phyloP scores from a whole-genome alignment of 208 protist genomes.

The Leishmania tarentolae region DNA sequence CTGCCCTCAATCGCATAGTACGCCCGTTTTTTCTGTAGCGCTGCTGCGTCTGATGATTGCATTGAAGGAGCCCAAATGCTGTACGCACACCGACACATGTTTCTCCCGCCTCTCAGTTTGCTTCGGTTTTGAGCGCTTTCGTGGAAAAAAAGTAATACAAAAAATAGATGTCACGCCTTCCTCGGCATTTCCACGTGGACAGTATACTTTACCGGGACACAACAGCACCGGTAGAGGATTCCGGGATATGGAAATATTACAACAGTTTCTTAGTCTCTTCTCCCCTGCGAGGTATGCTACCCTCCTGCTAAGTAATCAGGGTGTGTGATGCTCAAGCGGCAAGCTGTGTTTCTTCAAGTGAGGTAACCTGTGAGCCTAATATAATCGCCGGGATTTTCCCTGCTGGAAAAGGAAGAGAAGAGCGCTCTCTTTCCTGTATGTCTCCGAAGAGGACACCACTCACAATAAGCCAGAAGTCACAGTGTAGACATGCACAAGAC shows the following conservation, averaged over 20 bases:
- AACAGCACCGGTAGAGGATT: background rate
- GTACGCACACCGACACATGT: background rate
- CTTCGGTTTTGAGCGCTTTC: background rate
- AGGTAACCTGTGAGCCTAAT: background rate
- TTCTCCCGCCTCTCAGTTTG: background rate
- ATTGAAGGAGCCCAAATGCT: background rate
- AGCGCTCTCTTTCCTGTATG: background rate
- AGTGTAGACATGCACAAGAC: background rate
- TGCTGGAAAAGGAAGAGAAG: conserved; percentile 4
- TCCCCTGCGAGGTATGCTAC: background rate
- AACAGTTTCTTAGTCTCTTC: background rate
- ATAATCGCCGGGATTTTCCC: background rate
- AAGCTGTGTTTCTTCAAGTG: background rate
- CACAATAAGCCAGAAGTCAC: background rate
- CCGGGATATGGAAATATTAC: background rate
- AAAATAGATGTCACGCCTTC: background rate
- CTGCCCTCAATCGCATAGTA: background rate
- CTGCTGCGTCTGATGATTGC: background rate
- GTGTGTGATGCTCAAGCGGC: background rate
- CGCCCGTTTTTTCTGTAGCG: background rate
- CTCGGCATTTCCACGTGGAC: background rate
- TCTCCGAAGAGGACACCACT: background rate
- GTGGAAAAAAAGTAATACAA: background rate
- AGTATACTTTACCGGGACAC: background rate
- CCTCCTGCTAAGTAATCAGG: background rate